phyloP scores from a whole-genome alignment of 352 stramenopile species.

The Globisporangium middletonii region DNA sequence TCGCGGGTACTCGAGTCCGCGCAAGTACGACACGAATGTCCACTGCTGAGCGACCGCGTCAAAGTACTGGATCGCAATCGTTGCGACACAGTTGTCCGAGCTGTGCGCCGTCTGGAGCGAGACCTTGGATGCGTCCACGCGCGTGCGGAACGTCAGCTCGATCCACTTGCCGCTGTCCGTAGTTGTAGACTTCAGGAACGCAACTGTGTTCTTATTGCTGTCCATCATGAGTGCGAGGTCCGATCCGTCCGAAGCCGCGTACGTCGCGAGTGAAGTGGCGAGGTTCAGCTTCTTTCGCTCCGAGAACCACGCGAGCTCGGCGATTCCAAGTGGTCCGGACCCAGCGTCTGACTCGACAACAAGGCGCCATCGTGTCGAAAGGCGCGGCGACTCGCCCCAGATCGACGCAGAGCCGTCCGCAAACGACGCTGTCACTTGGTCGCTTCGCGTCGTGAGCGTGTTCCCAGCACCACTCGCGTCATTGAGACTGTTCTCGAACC shows the following conservation, averaged over 20 bases:
- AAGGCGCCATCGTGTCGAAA: slow-evolving; percentile 14
- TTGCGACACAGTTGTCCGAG: slow-evolving; percentile 13
- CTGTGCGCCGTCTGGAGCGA: slow-evolving; percentile 15
- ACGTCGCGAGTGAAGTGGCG: slow-evolving; percentile 3
- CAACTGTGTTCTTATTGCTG: slow-evolving; percentile 19
- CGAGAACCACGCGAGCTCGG: slow-evolving; percentile 26
- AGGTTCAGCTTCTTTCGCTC: slow-evolving; percentile 16
- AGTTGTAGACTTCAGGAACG: slow-evolving; percentile 9
- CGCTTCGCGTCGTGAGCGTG: background rate
- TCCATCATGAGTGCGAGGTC: slow-evolving; percentile 16
- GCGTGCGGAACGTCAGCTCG: slow-evolving; percentile 17
- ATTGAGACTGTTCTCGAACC: slow-evolving; percentile 3
- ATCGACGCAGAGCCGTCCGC: background rate
- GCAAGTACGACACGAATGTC: slow-evolving; percentile 19
- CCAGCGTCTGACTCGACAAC: slow-evolving; percentile 15
- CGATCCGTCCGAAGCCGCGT: slow-evolving; percentile 16
- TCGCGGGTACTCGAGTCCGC: slow-evolving; percentile 12
- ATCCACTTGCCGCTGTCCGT: slow-evolving; percentile 19
- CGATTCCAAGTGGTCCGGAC: slow-evolving; percentile 16
- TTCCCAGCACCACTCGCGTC: slow-evolving; percentile 4
- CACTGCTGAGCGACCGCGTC: slow-evolving; percentile 11
- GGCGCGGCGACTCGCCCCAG: background rate
- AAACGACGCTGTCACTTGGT: background rate
- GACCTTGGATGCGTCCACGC: slow-evolving; percentile 25
- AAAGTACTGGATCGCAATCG: slow-evolving; percentile 24